Percentiles rank a stretch among this genome's conserved stretches.
Evolutionary conservation across 306 rosid genomes (phyloP).

Genomic region (Erythrophleum fordii): DNA sequence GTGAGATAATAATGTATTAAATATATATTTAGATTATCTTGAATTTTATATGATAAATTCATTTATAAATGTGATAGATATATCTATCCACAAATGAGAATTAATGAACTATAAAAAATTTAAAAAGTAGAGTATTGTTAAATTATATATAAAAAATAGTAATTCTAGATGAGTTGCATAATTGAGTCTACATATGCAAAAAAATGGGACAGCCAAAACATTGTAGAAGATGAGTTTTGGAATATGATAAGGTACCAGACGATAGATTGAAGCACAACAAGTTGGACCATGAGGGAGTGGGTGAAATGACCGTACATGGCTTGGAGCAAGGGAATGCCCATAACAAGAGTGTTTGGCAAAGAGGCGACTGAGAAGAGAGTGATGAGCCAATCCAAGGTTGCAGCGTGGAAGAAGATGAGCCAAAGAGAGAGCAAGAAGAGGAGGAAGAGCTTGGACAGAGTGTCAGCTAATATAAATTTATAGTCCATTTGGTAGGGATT

Average conservation of each 20-base stretch:
- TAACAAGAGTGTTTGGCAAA: slow-evolving; percentile 83
- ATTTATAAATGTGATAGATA: too few species aligned
- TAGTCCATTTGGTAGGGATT: slow-evolving; percentile 81
- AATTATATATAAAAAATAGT: too few species aligned
- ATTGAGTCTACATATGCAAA: too few species aligned
- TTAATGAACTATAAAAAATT: too few species aligned
- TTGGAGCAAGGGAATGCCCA: slow-evolving; percentile 88
- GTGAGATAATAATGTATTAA: not conserved
- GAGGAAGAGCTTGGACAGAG: slow-evolving; percentile 65
- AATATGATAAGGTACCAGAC: slow-evolving; percentile 56
- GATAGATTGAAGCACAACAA: slow-evolving; percentile 87
- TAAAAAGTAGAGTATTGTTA: too few species aligned
- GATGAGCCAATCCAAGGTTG: slow-evolving; percentile 80
- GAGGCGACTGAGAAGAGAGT: slow-evolving; percentile 85
- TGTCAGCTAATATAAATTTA: slow-evolving; percentile 74
- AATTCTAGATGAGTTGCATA: too few species aligned
- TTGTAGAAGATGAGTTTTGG: too few species aligned
- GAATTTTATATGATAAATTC: too few species aligned
- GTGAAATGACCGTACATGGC: slow-evolving; percentile 89
- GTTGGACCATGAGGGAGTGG: slow-evolving; percentile 80
- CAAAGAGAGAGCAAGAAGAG: slow-evolving; percentile 56
- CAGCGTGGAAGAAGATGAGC: slow-evolving; percentile 50
- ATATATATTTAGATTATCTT: too few species aligned
- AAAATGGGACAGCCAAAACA: too few species aligned
- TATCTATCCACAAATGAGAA: too few species aligned